Percentiles rank a stretch among this genome's conserved stretches.
These are phyloP conservation scores for Coemansia sp. DNA, from an alignment of 192 early-diverging fungal species.

Conservation along the genomic window DNA sequence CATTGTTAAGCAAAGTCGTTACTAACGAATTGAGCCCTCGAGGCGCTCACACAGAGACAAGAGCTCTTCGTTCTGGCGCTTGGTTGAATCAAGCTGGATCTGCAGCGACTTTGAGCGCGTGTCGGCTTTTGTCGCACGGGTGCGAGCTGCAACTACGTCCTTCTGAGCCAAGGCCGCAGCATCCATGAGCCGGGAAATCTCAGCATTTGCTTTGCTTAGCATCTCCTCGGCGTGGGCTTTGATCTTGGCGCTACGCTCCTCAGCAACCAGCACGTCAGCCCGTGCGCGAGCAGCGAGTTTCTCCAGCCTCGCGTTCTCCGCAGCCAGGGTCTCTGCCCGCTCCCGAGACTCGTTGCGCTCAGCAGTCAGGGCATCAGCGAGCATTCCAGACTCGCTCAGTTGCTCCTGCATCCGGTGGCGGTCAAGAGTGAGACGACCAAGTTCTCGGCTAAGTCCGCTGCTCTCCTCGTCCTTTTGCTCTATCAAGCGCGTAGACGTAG, in stretches of 20 bases:
- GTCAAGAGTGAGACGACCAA: constrained; percentile 30
- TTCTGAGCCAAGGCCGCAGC: neutral
- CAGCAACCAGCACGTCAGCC: constrained; percentile 37
- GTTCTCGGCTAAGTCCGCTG: constrained; percentile 29
- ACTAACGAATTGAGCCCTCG: constrained; percentile 12
- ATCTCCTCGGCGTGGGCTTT: constrained; percentile 44
- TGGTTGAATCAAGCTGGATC: constrained; percentile 38
- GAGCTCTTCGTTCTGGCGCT: constrained; percentile 33
- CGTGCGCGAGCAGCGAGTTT: constrained; percentile 14
- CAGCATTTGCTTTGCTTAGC: constrained; percentile 35
- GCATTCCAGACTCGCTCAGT: constrained; percentile 5
- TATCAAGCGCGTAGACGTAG: constrained; percentile 25
- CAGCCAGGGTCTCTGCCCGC: constrained; percentile 6
- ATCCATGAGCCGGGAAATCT: constrained; percentile 25
- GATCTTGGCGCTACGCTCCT: constrained; percentile 39
- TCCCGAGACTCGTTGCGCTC: constrained; percentile 22
- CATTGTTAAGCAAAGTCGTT: neutral
- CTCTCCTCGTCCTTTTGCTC: constrained; percentile 29
- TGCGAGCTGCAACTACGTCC: constrained; percentile 4
- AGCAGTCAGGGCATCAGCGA: neutral
- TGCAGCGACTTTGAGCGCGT: constrained; percentile 25
- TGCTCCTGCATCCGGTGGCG: constrained; percentile 31
- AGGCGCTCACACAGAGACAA: constrained; percentile 33
- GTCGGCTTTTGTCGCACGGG: constrained; percentile 15
- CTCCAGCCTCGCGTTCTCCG: constrained; percentile 31